These are phyloP conservation scores for Tetrapisispora arboricola DNA, from an alignment of 805 yeast genomes.

Conservation along the genomic window DNA sequence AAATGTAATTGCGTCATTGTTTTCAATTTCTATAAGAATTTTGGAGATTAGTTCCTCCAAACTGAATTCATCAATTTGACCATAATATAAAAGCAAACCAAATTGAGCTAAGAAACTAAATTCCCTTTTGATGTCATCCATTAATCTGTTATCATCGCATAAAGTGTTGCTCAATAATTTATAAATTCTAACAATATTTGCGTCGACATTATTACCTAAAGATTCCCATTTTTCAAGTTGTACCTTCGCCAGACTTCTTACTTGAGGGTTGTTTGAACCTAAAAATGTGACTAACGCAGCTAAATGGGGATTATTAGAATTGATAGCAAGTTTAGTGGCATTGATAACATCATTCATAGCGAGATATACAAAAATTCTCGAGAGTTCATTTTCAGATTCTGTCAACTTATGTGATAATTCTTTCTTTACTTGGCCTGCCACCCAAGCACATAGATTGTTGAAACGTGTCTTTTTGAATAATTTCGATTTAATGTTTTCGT, in stretches of 20 bases:
- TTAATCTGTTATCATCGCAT: constrained; percentile 21
- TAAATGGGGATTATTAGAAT: constrained; percentile 56
- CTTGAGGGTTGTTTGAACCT: constrained; percentile 59
- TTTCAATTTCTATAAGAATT: constrained; percentile 14
- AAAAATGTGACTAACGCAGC: constrained; percentile 58
- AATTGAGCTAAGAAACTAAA: constrained; percentile 61
- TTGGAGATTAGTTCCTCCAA: constrained; percentile 23
- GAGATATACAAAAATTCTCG: constrained; percentile 40
- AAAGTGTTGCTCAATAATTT: constrained; percentile 50
- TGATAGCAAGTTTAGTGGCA: constrained; percentile 54
- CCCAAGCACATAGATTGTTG: constrained; percentile 45
- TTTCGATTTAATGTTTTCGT: constrained; percentile 14
- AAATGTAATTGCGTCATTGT: constrained; percentile 6
- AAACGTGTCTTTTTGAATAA: constrained; percentile 33
- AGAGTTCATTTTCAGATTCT: constrained; percentile 34
- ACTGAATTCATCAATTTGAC: constrained; percentile 34
- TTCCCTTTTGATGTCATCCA: constrained; percentile 30
- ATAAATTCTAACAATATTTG: constrained; percentile 51
- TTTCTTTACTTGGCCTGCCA: constrained; percentile 35
- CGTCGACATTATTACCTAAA: constrained; percentile 33
- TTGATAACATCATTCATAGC: constrained; percentile 46
- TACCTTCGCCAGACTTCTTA: constrained; percentile 41
- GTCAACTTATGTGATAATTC: constrained; percentile 29
- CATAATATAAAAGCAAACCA: constrained; percentile 53
- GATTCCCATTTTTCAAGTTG: constrained; percentile 63